Evolutionary conservation across 768 basidiomycete genomes (phyloP).

Genomic region (Rhodosporidiobolus odoratus): DNA sequence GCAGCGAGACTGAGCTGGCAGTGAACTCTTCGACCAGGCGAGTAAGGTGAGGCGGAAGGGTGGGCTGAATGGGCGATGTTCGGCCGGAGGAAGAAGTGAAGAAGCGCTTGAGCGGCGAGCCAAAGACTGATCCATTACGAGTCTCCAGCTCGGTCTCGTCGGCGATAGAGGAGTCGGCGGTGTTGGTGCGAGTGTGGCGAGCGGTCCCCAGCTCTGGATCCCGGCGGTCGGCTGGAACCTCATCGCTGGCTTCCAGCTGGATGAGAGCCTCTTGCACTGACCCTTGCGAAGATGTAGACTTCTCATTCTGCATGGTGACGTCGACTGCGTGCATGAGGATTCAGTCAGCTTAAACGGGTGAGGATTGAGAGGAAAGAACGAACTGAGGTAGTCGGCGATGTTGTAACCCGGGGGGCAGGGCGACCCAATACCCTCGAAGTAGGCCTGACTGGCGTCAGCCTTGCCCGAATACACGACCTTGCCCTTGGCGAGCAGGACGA

Average conservation of each 20-base stretch:
- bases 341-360: background rate
- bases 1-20: conserved; percentile 57
- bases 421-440: conserved; percentile 71
- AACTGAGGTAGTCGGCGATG: conserved; percentile 92
- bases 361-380: conserved; percentile 43
- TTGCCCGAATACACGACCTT: conserved; percentile 80
- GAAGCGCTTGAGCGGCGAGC: conserved; percentile 17
- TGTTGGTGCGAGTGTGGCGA: background rate
- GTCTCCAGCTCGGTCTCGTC: conserved; percentile 38
- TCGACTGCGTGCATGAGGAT: conserved; percentile 54
- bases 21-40: conserved; percentile 69
- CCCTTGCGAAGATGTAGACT: background rate
- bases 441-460: conserved; percentile 65
- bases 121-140: conserved; percentile 6
- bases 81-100: conserved; percentile 17
- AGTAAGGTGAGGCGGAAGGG: conserved; percentile 59
- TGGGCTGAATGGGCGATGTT: conserved; percentile 21
- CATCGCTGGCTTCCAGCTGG: conserved; percentile 19
- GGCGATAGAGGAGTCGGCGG: background rate
- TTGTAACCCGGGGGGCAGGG: conserved; percentile 92
- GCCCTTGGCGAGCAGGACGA: conserved; percentile 77
- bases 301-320: conserved; percentile 58
- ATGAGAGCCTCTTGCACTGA: conserved; percentile 19
- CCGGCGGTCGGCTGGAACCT: background rate
- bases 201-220: conserved; percentile 31